Conservation (phyloP, 345 rosid species). For the Salix exigua region DNA sequence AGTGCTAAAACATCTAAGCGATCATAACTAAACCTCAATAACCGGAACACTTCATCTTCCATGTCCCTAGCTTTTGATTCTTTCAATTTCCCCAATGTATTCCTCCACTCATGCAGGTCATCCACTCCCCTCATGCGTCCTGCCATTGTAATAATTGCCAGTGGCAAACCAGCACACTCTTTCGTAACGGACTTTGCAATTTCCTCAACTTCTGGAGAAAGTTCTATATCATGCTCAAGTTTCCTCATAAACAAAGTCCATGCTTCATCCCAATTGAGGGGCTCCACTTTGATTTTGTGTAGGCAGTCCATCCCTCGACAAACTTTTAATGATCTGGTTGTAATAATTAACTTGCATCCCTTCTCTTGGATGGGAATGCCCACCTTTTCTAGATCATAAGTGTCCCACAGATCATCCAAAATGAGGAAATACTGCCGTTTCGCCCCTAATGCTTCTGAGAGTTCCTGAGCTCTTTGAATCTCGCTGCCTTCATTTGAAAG, state of each 20-base stretch:
- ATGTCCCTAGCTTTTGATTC: not conserved
- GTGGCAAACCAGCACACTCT: not conserved
- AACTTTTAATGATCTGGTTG: not conserved
- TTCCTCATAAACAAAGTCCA: not conserved
- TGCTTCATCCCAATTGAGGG: not conserved
- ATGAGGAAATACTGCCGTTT: not conserved
- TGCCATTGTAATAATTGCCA: not conserved
- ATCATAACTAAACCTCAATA: constrained; percentile 10
- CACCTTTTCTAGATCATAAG: not conserved
- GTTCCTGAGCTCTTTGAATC: not conserved
- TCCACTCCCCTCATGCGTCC: not conserved
- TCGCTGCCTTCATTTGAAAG: not conserved
- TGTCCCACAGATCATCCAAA: not conserved
- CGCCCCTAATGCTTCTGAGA: not conserved
- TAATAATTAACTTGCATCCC: not conserved
- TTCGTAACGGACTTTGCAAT: not conserved
- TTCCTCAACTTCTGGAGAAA: not conserved
- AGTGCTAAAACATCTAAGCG: not conserved
- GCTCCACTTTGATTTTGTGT: not conserved
- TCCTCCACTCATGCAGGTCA: constrained; percentile 19
- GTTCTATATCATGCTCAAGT: not conserved
- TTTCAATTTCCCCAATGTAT: constrained; percentile 9
- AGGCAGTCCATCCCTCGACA: not conserved
- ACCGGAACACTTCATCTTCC: not conserved
- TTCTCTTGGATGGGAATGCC: not conserved